These are phyloP conservation scores for Houttuynia cordata DNA, from an alignment of 164 flowering plant genomes.

Conservation along the genomic window DNA sequence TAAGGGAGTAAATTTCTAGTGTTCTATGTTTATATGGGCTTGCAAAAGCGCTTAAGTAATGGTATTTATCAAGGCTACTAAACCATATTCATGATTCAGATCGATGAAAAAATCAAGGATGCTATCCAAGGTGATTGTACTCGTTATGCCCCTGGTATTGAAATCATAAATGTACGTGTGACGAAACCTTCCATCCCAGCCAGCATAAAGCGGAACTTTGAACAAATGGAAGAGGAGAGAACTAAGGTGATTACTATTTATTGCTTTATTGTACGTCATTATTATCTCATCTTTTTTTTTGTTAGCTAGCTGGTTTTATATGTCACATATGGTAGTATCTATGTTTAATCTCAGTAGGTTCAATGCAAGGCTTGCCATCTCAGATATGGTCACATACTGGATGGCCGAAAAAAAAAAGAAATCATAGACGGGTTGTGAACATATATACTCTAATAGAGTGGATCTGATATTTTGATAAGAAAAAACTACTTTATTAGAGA, in stretches of 20 bases:
- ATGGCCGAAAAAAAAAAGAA: no score
- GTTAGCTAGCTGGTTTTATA: no score
- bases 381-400: no score
- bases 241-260: slow-evolving; percentile 52
- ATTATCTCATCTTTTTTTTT: neutral
- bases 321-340: neutral
- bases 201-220: slow-evolving; percentile 68
- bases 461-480: no score
- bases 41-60: neutral
- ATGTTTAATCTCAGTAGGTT: neutral
- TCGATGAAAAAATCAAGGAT: slow-evolving; percentile 95
- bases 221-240: slow-evolving; percentile 91
- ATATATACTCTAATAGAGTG: no score
- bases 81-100: slow-evolving; percentile 30
- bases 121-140: slow-evolving; percentile 93
- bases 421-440: no score
- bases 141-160: slow-evolving; percentile 91
- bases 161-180: slow-evolving; percentile 80
- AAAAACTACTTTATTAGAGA: no score
- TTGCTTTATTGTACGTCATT: neutral
- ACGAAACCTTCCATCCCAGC: slow-evolving; percentile 83
- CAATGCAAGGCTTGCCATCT: neutral
- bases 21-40: neutral
- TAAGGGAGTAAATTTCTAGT: neutral
- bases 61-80: no score